Conservation (phyloP, 2,329 filamentous ascomycete species). For the Cytospora piceae region DNA sequence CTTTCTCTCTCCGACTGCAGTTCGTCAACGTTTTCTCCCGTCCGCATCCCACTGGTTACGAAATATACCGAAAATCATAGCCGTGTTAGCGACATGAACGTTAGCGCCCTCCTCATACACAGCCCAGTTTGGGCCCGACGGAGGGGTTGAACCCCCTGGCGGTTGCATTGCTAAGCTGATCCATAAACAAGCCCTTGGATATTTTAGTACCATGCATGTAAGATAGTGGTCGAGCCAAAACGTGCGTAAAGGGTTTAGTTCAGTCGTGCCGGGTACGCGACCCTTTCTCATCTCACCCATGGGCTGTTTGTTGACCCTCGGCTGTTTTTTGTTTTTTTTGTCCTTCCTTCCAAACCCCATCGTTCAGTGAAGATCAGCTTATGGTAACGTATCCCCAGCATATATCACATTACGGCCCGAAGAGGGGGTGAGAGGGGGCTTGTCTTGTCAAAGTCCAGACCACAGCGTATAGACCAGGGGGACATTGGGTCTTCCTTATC, state of each 20-base stretch:
- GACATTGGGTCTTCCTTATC: background rate
- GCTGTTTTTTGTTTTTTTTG: too few relatives aligned
- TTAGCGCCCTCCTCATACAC: background rate
- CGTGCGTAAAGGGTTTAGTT: background rate
- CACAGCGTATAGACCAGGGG: too few relatives aligned
- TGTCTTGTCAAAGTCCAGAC: background rate
- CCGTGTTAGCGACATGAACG: background rate
- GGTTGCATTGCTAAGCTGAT: background rate
- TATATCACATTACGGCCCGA: background rate
- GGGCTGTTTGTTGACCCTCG: background rate
- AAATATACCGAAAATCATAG: background rate
- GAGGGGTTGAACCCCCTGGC: background rate
- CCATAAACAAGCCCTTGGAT: background rate
- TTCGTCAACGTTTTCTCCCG: too few relatives aligned
- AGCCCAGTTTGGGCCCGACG: background rate
- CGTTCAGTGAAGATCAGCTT: background rate
- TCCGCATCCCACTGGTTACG: too few relatives aligned
- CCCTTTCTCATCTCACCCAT: background rate
- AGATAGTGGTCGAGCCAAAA: background rate
- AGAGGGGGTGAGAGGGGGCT: too few relatives aligned
- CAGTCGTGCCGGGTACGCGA: background rate
- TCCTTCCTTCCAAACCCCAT: background rate
- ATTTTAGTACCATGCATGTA: background rate
- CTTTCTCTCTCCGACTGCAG: too few relatives aligned
- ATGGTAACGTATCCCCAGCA: background rate